Conservation (phyloP, 805 yeast genomes). For the Ogataea ganodermae region DNA sequence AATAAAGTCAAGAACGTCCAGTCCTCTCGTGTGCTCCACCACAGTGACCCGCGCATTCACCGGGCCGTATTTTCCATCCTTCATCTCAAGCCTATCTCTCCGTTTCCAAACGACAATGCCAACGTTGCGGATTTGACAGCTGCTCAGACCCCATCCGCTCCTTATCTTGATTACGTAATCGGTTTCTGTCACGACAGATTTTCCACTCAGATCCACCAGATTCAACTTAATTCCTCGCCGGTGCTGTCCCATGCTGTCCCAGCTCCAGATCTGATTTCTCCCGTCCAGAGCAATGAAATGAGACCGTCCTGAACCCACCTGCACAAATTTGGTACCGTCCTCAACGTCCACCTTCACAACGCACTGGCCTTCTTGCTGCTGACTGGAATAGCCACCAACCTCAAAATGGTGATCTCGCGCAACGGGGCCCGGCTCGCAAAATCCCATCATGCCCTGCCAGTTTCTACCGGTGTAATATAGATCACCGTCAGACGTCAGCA, state of each 20-base stretch:
- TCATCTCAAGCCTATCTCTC: constrained; percentile 27
- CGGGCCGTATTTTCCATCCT: constrained; percentile 29
- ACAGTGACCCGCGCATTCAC: constrained; percentile 43
- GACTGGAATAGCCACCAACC: background rate
- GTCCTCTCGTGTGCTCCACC: constrained; percentile 37
- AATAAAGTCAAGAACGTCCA: constrained; percentile 51
- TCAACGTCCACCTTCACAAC: constrained; percentile 14
- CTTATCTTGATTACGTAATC: constrained; percentile 45
- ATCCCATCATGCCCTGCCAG: constrained; percentile 40
- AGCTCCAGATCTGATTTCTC: constrained; percentile 51
- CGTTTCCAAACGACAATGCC: constrained; percentile 64
- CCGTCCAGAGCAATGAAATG: constrained; percentile 64
- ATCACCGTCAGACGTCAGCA: constrained; percentile 56
- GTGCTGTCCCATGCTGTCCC: constrained; percentile 52
- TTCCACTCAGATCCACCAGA: constrained; percentile 36
- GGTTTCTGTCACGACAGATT: constrained; percentile 6
- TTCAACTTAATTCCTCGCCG: constrained; percentile 45
- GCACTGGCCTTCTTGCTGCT: constrained; percentile 12
- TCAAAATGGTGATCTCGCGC: constrained; percentile 30
- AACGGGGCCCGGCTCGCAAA: constrained; percentile 43
- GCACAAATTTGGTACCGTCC: constrained; percentile 38
- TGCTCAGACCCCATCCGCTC: constrained; percentile 70
- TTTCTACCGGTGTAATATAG: constrained; percentile 54
- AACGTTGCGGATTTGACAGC: constrained; percentile 46
- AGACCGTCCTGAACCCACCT: constrained; percentile 62